Evolutionary conservation across 2,329 filamentous ascomycete species (phyloP).

Genomic region (Coniochaeta sp.): DNA sequence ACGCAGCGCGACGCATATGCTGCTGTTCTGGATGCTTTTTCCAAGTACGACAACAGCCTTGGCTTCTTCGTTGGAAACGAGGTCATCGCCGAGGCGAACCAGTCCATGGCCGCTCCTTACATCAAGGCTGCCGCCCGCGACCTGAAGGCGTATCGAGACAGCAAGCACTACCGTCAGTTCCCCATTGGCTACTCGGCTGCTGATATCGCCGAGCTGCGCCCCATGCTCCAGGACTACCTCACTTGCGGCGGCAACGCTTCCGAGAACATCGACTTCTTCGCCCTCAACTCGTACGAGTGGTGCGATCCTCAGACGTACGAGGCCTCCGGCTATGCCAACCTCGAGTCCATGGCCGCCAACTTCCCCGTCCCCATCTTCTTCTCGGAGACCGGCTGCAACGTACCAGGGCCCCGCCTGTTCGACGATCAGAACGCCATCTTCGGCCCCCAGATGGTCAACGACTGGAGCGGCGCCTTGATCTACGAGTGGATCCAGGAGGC

Average conservation of each 20-base stretch:
- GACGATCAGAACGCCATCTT: conserved; percentile 72
- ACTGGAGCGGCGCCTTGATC: conserved; percentile 70
- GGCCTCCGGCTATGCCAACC: conserved; percentile 60
- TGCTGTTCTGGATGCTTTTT: conserved; percentile 70
- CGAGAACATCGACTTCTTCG: conserved; percentile 75
- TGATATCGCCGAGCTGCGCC: conserved; percentile 64
- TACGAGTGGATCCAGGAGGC: conserved; percentile 87
- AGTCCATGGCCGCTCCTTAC: conserved; percentile 65
- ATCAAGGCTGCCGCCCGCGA: conserved; percentile 77
- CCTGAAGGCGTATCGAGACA: conserved; percentile 72
- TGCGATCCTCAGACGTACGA: conserved; percentile 54
- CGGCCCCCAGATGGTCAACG: conserved; percentile 61
- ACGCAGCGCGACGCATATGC: conserved; percentile 62
- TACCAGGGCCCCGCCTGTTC: conserved; percentile 53
- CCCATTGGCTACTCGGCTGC: conserved; percentile 84
- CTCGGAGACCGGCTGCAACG: conserved; percentile 82
- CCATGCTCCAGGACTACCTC: conserved; percentile 62
- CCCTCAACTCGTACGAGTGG: conserved; percentile 81
- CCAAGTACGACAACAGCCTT: conserved; percentile 69
- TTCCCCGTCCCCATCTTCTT: conserved; percentile 86
- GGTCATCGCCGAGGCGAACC: conserved; percentile 58
- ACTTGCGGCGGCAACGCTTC: conserved; percentile 65
- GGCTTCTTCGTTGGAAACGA: conserved; percentile 89
- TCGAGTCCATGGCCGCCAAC: conserved; percentile 58
- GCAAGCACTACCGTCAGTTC: conserved; percentile 70